phyloP scores from a whole-genome alignment of 2,329 filamentous ascomycete species.

The Drechslera avenae region DNA sequence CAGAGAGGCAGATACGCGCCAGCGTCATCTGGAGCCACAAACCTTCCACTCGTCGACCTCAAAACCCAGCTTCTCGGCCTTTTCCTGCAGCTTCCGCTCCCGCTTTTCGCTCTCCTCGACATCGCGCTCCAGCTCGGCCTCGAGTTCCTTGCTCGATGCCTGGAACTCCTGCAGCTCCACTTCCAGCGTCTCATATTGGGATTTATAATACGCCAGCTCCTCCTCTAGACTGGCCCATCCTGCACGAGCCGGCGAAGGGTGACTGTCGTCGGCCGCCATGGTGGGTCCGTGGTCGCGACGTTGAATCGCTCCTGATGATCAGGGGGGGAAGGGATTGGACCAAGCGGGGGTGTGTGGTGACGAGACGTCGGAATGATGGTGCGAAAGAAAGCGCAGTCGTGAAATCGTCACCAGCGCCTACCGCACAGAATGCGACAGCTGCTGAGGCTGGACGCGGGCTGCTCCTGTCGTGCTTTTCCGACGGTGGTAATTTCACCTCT shows the following conservation, averaged over 20 bases:
- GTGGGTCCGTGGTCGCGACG: constrained; percentile 23
- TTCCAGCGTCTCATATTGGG: constrained; percentile 91
- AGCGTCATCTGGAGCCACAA: constrained; percentile 41
- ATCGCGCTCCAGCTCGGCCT: constrained; percentile 93
- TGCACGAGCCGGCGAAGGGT: constrained; percentile 39
- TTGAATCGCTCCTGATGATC: constrained; percentile 22
- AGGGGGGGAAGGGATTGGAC: constrained; percentile 32
- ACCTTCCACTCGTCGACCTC: constrained; percentile 99
- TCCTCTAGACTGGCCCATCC: constrained; percentile 62
- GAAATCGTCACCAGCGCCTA: constrained; percentile 8
- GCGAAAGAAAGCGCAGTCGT: not conserved
- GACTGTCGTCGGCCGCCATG: constrained; percentile 38
- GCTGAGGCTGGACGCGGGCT: constrained; percentile 19
- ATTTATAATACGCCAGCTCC: constrained; percentile 91
- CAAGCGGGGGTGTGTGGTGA: constrained; percentile 24
- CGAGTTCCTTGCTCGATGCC: constrained; percentile 88
- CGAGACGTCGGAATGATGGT: constrained; percentile 14
- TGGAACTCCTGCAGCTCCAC: constrained; percentile 92
- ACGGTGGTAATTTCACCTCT: constrained; percentile 25
- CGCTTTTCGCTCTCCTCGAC: constrained; percentile 94
- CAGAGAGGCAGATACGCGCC: not conserved
- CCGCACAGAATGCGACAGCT: constrained; percentile 5
- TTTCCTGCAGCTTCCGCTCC: constrained; percentile 83
- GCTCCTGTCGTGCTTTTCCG: constrained; percentile 22
- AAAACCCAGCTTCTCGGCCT: constrained; percentile 80